Percentiles rank a stretch among this genome's conserved stretches.
phyloP scores from a whole-genome alignment of 1,284 basidiomycete species.

The Heterobasidion irregulare region DNA sequence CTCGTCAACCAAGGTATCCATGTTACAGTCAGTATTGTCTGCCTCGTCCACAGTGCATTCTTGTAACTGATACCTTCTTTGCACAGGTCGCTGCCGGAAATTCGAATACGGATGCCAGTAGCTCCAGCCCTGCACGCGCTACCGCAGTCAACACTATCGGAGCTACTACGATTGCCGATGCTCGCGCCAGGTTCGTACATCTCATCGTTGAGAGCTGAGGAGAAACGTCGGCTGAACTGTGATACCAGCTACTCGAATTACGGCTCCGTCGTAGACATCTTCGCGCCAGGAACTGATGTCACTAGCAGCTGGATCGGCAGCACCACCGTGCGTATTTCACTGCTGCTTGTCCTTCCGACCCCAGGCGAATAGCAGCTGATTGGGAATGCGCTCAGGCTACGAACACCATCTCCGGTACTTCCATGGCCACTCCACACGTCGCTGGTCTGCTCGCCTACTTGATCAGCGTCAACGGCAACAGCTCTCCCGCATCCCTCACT shows the following conservation, averaged over 20 bases:
- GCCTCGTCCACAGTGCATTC: background rate
- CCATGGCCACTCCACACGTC: constrained; percentile 25
- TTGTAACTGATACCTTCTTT: background rate
- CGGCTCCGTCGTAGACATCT: constrained; percentile 26
- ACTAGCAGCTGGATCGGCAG: constrained; percentile 24
- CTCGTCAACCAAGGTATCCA: constrained; percentile 22
- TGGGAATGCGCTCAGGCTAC: constrained; percentile 10
- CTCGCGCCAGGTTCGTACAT: constrained; percentile 5
- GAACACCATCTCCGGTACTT: constrained; percentile 25
- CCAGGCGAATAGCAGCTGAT: background rate
- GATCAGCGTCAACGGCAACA: background rate
- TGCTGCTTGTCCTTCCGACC: background rate
- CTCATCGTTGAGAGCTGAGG: too few species aligned
- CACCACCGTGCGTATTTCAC: constrained; percentile 12
- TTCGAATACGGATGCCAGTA: constrained; percentile 16
- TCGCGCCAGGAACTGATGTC: constrained; percentile 26
- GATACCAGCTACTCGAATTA: constrained; percentile 24
- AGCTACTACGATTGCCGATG: constrained; percentile 47
- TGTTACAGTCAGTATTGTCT: constrained; percentile 13
- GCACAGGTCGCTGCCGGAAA: constrained; percentile 21
- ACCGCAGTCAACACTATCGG: constrained; percentile 58
- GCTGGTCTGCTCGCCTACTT: constrained; percentile 27
- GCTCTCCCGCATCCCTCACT: background rate
- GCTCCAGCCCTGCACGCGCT: constrained; percentile 23
- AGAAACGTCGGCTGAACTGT: background rate